A percentile compares a stretch with the other conserved stretches of the same genome.
Conservation (phyloP, 1,284 basidiomycete species). For the Malassezia sp. region DNA sequence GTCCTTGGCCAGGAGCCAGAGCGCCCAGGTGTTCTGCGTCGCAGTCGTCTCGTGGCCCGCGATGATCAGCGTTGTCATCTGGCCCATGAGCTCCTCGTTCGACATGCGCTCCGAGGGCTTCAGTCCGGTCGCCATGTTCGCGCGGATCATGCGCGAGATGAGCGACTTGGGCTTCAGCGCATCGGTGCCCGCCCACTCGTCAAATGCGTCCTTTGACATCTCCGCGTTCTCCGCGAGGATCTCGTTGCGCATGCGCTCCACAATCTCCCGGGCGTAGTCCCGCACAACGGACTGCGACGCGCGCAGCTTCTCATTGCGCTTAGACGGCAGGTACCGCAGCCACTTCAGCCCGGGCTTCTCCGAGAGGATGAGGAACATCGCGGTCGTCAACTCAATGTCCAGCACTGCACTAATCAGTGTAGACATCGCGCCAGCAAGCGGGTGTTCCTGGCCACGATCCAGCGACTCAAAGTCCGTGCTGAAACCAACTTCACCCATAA, state of each 20-base stretch:
- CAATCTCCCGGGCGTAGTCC: constrained; percentile 21
- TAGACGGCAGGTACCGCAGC: constrained; percentile 29
- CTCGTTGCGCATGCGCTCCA: constrained; percentile 23
- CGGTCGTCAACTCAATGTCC: constrained; percentile 7
- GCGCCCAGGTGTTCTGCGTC: constrained; percentile 63
- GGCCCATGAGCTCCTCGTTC: constrained; percentile 59
- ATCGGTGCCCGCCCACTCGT: constrained; percentile 5
- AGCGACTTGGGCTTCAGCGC: constrained; percentile 10
- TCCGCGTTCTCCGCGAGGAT: constrained; percentile 24
- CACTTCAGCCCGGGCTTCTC: constrained; percentile 26
- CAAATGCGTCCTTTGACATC: constrained; percentile 27
- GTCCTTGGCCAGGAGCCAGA: constrained; percentile 59
- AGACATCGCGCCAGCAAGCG: constrained; percentile 11
- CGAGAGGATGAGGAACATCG: constrained; percentile 18
- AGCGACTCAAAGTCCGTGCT: constrained; percentile 28
- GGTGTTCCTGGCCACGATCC: constrained; percentile 22
- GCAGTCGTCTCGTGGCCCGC: constrained; percentile 74
- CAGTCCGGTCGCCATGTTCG: constrained; percentile 41
- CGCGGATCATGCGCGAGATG: constrained; percentile 31
- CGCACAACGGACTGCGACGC: constrained; percentile 21
- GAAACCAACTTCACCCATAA: constrained; percentile 43
- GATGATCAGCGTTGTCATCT: constrained; percentile 67
- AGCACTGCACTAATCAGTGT: constrained; percentile 14
- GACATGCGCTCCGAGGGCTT: constrained; percentile 53
- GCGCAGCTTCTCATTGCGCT: constrained; percentile 20